Evolutionary conservation across 306 rosid genomes (phyloP).

Genomic region (Pterocarpus macrocarpus): DNA sequence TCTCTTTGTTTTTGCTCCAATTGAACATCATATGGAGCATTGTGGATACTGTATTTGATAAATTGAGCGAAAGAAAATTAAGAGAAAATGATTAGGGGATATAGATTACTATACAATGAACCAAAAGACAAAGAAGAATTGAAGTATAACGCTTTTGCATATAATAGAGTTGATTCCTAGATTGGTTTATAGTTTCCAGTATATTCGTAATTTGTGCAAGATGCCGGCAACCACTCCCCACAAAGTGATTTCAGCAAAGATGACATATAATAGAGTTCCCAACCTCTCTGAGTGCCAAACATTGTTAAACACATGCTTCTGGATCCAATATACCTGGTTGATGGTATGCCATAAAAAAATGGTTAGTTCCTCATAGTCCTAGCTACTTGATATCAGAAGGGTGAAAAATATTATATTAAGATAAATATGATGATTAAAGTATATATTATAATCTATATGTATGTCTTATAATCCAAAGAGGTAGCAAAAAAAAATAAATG

Average conservation of each 20-base stretch:
- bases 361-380: slow-evolving; percentile 1
- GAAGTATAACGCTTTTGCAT: neutral
- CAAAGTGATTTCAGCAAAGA: slow-evolving; percentile 78
- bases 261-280: slow-evolving; percentile 78
- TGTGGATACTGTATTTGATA: neutral
- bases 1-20: neutral
- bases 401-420: too few relatives aligned
- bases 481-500: neutral
- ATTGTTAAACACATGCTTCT: slow-evolving; percentile 65
- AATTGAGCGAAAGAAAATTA: neutral
- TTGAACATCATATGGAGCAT: neutral
- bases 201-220: slow-evolving; percentile 77
- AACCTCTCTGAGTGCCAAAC: slow-evolving; percentile 80
- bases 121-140: slow-evolving; percentile 11
- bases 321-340: slow-evolving; percentile 76
- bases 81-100: neutral
- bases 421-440: neutral
- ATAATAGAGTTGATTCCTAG: slow-evolving; percentile 1
- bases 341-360: slow-evolving; percentile 29
- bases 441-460: neutral
- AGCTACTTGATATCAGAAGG: neutral
- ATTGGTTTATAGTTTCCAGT: slow-evolving; percentile 68
- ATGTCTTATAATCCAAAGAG: neutral
- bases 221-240: slow-evolving; percentile 80
- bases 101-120: neutral